A percentile compares a stretch with the other conserved stretches of the same genome.
These are phyloP conservation scores for Colletotrichum coccodes DNA, from an alignment of 2,329 filamentous ascomycete genomes.

Conservation along the genomic window DNA sequence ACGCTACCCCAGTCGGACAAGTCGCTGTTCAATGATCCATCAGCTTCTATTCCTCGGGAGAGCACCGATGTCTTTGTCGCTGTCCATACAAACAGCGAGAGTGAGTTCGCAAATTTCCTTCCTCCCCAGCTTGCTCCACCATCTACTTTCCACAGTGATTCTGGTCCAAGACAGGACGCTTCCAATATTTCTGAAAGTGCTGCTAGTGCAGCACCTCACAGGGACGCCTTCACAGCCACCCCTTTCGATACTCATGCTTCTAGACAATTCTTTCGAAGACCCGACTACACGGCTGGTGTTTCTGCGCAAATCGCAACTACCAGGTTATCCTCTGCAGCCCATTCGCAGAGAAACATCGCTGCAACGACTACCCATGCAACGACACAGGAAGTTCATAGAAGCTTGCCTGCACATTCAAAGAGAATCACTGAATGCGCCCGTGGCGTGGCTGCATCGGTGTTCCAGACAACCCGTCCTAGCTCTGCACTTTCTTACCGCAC, in stretches of 20 bases:
- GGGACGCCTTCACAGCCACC: not conserved
- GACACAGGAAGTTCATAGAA: not conserved
- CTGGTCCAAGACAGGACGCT: not conserved
- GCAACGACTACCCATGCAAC: not conserved
- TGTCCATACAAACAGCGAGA: constrained; percentile 2
- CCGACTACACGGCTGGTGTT: not conserved
- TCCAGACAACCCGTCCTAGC: not conserved
- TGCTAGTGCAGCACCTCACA: not conserved
- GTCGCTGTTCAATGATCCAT: not conserved
- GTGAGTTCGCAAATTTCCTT: not conserved
- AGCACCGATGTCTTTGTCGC: constrained; percentile 2
- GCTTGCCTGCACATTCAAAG: not conserved
- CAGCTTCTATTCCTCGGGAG: not conserved
- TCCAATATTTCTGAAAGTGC: not conserved
- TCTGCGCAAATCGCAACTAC: not conserved
- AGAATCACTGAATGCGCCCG: not conserved
- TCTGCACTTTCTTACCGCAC: constrained; percentile 12
- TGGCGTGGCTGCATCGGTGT: not conserved
- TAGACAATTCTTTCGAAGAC: not conserved
- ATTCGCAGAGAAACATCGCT: not conserved
- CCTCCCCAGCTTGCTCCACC: not conserved
- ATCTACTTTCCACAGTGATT: not conserved
- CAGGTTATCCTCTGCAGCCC: not conserved
- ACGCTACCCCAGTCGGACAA: not conserved
- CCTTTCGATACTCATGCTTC: not conserved